phyloP scores from a whole-genome alignment of 306 rosid genomes.

The cucumber (Cucumis sativus) region Cucumber_9930_V3 NC_026660.2:21850001-21850500 shows the following conservation, averaged over 20 bases:
- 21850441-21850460: conserved; percentile 59
- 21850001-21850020: conserved; percentile 52
- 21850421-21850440: conserved; percentile 82
- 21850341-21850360: conserved; percentile 58
- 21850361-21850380: conserved; percentile 60
- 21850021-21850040: conserved; percentile 49
- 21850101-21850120: conserved; percentile 51
- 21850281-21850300: conserved; percentile 48
- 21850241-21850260: conserved; percentile 59
- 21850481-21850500: conserved; percentile 23
- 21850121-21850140: conserved; percentile 80
- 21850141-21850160: conserved; percentile 64
- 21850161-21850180: conserved; percentile 71
- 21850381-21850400: conserved; percentile 71
- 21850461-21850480: conserved; percentile 48
- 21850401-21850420: conserved; percentile 57
- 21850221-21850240: conserved; percentile 62
- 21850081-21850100: conserved; percentile 46
- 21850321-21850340: conserved; percentile 58
- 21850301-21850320: conserved; percentile 37
- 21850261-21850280: conserved; percentile 59
- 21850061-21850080: conserved; percentile 64
- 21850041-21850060: conserved; percentile 66
- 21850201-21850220: conserved; percentile 67
- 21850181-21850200: conserved; percentile 73